Percentiles rank a stretch among this genome's conserved stretches.
Evolutionary conservation across 2,329 filamentous ascomycete species (phyloP).

Genomic region (Cladosporium colombiae): DNA sequence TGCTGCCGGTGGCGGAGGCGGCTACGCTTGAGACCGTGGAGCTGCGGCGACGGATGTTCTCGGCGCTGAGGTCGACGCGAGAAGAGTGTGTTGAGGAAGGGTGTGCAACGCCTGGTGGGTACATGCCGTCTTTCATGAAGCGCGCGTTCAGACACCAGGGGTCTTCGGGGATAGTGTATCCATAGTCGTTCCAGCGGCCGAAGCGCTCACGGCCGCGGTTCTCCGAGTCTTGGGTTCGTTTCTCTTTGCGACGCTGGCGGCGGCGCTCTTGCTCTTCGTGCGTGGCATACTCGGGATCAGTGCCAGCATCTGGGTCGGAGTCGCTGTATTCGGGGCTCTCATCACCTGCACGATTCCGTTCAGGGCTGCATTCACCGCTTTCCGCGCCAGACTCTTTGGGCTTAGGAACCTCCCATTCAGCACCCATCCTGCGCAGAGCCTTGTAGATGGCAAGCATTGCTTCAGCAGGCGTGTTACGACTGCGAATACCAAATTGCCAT

Average conservation of each 20-base stretch:
- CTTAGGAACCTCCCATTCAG: slow-evolving; percentile 72
- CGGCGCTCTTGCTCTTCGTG: slow-evolving; percentile 39
- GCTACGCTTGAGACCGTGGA: slow-evolving; percentile 30
- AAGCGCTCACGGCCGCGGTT: slow-evolving; percentile 42
- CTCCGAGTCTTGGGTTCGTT: slow-evolving; percentile 23
- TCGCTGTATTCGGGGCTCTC: slow-evolving; percentile 43
- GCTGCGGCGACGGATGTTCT: slow-evolving; percentile 29
- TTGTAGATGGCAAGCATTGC: slow-evolving; percentile 95
- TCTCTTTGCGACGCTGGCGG: slow-evolving; percentile 27
- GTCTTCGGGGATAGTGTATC: slow-evolving; percentile 86
- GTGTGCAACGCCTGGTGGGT: slow-evolving; percentile 52
- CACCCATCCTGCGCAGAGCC: slow-evolving; percentile 82
- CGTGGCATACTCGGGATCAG: slow-evolving; percentile 41
- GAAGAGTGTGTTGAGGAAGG: slow-evolving; percentile 53
- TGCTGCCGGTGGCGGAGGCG: slow-evolving; percentile 27
- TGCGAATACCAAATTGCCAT: slow-evolving; percentile 98
- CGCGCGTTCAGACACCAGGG: slow-evolving; percentile 93
- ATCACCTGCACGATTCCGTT: slow-evolving; percentile 29
- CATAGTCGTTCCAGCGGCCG: slow-evolving; percentile 53
- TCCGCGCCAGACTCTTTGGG: slow-evolving; percentile 35
- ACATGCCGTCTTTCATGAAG: slow-evolving; percentile 80
- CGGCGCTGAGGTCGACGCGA: slow-evolving; percentile 46
- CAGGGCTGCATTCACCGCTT: slow-evolving; percentile 36
- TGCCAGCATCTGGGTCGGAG: slow-evolving; percentile 40
- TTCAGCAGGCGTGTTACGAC: slow-evolving; percentile 89